Percentiles rank a stretch among this genome's conserved stretches.
phyloP scores from a whole-genome alignment of 2,329 filamentous ascomycete species.

The Talaromyces sp. region DNA sequence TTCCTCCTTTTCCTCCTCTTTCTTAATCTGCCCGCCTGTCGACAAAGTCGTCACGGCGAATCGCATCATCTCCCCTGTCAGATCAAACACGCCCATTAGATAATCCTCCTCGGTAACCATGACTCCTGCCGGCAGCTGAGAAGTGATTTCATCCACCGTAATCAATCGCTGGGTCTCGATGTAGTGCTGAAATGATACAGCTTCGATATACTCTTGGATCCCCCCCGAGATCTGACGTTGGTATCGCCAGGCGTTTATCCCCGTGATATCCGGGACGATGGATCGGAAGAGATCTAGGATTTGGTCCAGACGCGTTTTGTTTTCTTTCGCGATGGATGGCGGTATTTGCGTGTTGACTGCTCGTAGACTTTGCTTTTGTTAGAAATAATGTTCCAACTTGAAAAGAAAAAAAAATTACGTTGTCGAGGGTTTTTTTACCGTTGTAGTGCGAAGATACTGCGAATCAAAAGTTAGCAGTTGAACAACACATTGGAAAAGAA shows the following conservation, averaged over 20 bases:
- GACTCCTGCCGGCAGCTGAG: conserved; percentile 47
- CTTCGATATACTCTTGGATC: conserved; percentile 92
- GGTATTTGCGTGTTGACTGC: conserved; percentile 52
- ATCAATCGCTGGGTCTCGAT: conserved; percentile 73
- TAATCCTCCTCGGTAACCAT: conserved; percentile 77
- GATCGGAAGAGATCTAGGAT: conserved; percentile 65
- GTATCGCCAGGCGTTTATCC: conserved; percentile 80
- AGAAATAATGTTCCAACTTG: background rate
- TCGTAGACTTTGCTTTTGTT: conserved; percentile 26
- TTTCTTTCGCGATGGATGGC: conserved; percentile 64
- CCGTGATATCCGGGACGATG: conserved; percentile 69
- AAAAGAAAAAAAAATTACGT: background rate
- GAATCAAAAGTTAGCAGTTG: background rate
- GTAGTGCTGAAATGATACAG: conserved; percentile 83
- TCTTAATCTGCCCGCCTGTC: conserved; percentile 56
- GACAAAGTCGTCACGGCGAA: conserved; percentile 89
- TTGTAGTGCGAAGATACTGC: conserved; percentile 78
- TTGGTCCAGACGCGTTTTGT: conserved; percentile 62
- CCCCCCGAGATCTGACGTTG: conserved; percentile 69
- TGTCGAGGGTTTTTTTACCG: conserved; percentile 48
- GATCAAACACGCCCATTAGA: conserved; percentile 83
- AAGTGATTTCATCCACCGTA: conserved; percentile 57
- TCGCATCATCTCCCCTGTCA: conserved; percentile 94
- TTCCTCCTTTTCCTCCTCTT: conserved; percentile 4
- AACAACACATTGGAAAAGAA: background rate